Evolutionary conservation across 2,329 filamentous ascomycete genomes (phyloP).

Genomic region (Phyllosticta capitalensis): DNA sequence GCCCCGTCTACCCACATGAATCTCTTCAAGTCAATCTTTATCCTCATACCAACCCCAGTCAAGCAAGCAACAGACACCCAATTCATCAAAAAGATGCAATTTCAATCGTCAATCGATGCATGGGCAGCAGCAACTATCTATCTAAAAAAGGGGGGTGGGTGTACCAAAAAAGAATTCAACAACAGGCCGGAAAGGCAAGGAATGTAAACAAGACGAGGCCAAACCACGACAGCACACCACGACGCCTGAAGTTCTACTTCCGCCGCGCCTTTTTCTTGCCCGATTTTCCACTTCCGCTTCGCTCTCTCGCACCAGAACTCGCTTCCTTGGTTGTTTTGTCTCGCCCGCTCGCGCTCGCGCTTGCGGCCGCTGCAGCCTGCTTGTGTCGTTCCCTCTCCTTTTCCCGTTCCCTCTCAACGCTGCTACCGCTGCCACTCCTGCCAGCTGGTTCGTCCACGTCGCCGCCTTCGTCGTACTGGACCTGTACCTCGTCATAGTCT

Average conservation of each 20-base stretch:
- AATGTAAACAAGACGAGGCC: neutral
- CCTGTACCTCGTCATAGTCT: slow-evolving; percentile 1
- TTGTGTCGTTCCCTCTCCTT: neutral
- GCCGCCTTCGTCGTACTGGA: neutral
- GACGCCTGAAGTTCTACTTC: neutral
- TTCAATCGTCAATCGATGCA: too few species aligned
- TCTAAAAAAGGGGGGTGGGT: too few species aligned
- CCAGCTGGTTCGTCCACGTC: neutral
- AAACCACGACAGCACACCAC: neutral
- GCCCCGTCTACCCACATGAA: too few species aligned
- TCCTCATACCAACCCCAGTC: too few species aligned
- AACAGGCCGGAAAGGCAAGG: neutral
- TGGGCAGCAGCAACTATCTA: too few species aligned
- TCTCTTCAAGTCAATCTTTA: too few species aligned
- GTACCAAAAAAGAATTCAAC: too few species aligned
- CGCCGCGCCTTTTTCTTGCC: neutral
- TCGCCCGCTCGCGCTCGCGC: neutral
- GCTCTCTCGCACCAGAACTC: neutral
- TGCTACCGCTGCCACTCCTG: slow-evolving; percentile 3
- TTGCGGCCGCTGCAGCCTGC: neutral
- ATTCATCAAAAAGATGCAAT: too few species aligned
- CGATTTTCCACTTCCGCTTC: neutral
- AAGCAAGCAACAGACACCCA: too few species aligned
- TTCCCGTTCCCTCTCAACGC: slow-evolving; percentile 1
- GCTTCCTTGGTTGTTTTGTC: neutral